Evolutionary conservation across 179 eudicot species (phyloP).

Genomic region (Heliamphora pulchella): DNA sequence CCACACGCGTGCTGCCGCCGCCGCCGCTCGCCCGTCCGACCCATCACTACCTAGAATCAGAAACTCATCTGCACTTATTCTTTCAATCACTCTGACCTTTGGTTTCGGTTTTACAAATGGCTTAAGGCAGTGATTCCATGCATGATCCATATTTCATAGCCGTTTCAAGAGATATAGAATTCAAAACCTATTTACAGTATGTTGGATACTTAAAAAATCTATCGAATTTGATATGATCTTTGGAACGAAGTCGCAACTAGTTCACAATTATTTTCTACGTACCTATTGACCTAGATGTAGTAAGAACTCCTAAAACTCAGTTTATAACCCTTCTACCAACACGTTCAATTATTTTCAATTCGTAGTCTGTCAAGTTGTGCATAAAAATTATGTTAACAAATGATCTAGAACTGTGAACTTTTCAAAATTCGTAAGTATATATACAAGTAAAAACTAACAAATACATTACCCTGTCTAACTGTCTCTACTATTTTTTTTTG

Average conservation of each 20-base stretch:
- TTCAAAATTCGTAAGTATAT: too few relatives aligned
- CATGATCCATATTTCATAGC: too few relatives aligned
- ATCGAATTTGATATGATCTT: neutral
- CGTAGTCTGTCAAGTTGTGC: slow-evolving; percentile 75
- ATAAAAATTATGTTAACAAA: neutral
- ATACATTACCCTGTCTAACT: too few relatives aligned
- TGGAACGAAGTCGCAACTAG: neutral
- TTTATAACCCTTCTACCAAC: slow-evolving; percentile 72
- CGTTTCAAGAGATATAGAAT: too few relatives aligned
- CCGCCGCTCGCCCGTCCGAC: too few relatives aligned
- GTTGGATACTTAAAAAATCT: too few relatives aligned
- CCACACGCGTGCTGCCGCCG: too few relatives aligned
- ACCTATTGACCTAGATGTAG: slow-evolving; percentile 86
- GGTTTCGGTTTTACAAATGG: slow-evolving; percentile 63
- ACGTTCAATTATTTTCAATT: slow-evolving; percentile 63
- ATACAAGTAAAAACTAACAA: too few relatives aligned
- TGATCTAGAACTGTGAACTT: too few relatives aligned
- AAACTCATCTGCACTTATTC: slow-evolving; percentile 48
- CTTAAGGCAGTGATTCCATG: slow-evolving; percentile 62
- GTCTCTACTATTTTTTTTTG: too few relatives aligned
- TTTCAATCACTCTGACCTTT: slow-evolving; percentile 41
- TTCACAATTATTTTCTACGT: slow-evolving; percentile 6
- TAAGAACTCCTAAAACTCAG: slow-evolving; percentile 74
- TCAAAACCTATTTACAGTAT: too few relatives aligned
- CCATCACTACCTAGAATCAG: slow-evolving; percentile 73